Evolutionary conservation across 2,329 filamentous ascomycete species (phyloP).

Genomic region (Malbranchea cinnamomea): DNA sequence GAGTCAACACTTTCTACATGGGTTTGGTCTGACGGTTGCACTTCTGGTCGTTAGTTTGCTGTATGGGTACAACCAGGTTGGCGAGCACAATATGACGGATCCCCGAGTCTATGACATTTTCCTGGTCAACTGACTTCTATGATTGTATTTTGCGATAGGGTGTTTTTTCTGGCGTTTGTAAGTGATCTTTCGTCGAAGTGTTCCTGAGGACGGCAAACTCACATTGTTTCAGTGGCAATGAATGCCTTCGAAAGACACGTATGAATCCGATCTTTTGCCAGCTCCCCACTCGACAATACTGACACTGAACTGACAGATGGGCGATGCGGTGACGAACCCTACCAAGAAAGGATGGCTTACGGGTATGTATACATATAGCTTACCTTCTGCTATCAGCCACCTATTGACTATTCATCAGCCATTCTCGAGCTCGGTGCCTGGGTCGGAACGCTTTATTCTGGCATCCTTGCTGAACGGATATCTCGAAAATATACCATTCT

Average conservation of each 20-base stretch:
- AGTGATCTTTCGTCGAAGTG: not conserved
- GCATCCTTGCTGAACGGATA: constrained; percentile 54
- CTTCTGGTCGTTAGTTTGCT: constrained; percentile 34
- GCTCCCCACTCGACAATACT: no score
- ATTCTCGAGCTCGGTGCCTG: constrained; percentile 66
- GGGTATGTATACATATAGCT: constrained; percentile 6
- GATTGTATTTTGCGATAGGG: constrained; percentile 8
- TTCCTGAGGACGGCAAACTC: not conserved
- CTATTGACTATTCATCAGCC: constrained; percentile 21
- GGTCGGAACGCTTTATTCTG: constrained; percentile 56
- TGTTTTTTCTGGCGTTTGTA: constrained; percentile 11
- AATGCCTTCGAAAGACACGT: constrained; percentile 7
- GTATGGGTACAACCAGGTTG: constrained; percentile 17
- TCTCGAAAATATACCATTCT: constrained; percentile 57
- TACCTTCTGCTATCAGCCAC: not conserved
- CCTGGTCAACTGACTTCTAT: constrained; percentile 7
- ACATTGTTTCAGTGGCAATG: constrained; percentile 11
- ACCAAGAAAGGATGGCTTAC: constrained; percentile 17
- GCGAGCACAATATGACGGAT: no score
- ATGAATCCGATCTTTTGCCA: no score
- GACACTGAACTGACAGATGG: no score
- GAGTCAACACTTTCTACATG: constrained; percentile 26
- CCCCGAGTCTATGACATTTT: no score
- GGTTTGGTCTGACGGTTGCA: constrained; percentile 27
- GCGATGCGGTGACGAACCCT: constrained; percentile 11